These are phyloP conservation scores for Clavariopsis aquatica DNA, from an alignment of 495 filamentous ascomycete species.

Conservation along the genomic window DNA sequence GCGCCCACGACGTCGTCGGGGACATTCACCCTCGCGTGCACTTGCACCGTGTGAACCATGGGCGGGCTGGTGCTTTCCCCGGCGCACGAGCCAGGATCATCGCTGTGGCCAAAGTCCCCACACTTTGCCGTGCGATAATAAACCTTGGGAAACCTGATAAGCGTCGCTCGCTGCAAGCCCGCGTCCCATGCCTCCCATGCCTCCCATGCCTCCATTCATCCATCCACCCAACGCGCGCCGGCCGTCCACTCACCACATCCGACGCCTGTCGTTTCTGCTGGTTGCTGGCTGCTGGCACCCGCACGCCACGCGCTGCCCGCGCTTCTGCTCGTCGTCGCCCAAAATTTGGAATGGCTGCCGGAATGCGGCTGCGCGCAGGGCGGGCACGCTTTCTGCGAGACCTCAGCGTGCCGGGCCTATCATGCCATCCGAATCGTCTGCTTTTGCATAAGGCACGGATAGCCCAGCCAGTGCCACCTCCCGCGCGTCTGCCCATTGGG, in stretches of 20 bases:
- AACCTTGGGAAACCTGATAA: constrained; percentile 35
- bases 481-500: constrained; percentile 22
- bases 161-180: constrained; percentile 26
- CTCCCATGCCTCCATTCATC: not conserved
- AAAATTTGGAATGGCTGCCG: constrained; percentile 25
- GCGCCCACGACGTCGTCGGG: not conserved
- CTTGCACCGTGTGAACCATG: not conserved
- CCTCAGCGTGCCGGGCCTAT: constrained; percentile 25
- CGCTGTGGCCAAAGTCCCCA: constrained; percentile 22
- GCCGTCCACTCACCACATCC: constrained; percentile 13
- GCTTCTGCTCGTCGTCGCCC: not conserved
- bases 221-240: constrained; percentile 14
- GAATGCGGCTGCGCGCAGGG: constrained; percentile 11
- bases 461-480: constrained; percentile 18
- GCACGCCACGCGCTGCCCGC: constrained; percentile 15
- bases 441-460: constrained; percentile 32
- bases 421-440: constrained; percentile 5
- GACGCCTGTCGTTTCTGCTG: constrained; percentile 14
- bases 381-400: constrained; percentile 21
- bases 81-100: constrained; percentile 21
- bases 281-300: not conserved
- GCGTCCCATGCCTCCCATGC: too few species aligned
- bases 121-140: constrained; percentile 27
- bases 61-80: constrained; percentile 2
- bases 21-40: constrained; percentile 1